phyloP scores from a whole-genome alignment of 2,329 filamentous ascomycete species.

The Dryadomyces quercivorus region DNA sequence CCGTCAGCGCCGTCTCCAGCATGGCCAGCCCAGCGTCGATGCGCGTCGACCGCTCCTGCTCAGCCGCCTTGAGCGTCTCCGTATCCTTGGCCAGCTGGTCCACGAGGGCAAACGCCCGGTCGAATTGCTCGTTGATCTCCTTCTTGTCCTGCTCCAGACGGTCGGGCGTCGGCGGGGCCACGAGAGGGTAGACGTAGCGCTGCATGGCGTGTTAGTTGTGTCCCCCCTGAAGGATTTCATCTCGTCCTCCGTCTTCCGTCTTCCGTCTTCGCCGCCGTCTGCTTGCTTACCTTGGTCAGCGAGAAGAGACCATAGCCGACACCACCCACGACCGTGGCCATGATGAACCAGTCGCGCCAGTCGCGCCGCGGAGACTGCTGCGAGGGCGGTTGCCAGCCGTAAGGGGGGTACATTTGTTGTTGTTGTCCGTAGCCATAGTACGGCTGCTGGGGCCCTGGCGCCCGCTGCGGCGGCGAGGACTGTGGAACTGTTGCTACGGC shows the following conservation, averaged over 20 bases:
- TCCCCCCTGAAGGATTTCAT: background rate
- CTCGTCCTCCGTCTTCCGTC: no score
- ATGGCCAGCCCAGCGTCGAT: conserved; percentile 73
- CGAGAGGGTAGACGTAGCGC: conserved; percentile 84
- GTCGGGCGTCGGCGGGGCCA: conserved; percentile 85
- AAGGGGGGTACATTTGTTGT: conserved; percentile 31
- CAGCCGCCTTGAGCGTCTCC: conserved; percentile 71
- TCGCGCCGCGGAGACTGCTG: conserved; percentile 63
- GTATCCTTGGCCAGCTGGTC: conserved; percentile 91
- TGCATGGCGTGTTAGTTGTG: conserved; percentile 21
- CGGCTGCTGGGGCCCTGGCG: conserved; percentile 22
- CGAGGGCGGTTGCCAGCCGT: conserved; percentile 43
- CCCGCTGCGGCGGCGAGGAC: conserved; percentile 20
- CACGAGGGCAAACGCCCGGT: conserved; percentile 78
- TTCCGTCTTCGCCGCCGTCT: background rate
- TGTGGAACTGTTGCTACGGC: conserved; percentile 18
- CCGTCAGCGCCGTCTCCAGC: conserved; percentile 69
- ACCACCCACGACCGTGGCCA: conserved; percentile 88
- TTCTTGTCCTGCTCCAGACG: conserved; percentile 92
- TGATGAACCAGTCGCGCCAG: conserved; percentile 99
- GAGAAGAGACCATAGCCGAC: conserved; percentile 82
- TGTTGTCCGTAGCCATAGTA: conserved; percentile 31
- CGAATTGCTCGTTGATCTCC: conserved; percentile 84
- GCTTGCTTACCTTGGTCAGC: conserved; percentile 57
- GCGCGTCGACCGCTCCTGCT: conserved; percentile 71